Evolutionary conservation across 345 rosid genomes (phyloP).

Genomic region (Aurinia saxatilis): DNA sequence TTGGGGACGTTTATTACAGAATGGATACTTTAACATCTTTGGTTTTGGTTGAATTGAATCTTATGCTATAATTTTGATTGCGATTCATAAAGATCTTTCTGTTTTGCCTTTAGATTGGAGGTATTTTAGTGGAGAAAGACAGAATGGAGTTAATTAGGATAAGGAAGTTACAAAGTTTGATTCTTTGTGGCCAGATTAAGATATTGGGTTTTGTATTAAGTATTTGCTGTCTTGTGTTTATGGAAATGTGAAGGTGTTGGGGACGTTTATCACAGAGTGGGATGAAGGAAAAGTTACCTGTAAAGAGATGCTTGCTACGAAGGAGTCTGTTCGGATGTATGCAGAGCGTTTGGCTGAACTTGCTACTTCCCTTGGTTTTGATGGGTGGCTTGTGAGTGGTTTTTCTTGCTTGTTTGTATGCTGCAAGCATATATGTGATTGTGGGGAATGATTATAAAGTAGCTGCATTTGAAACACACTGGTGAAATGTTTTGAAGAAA

Average conservation of each 20-base stretch:
- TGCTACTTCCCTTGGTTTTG: slow-evolving; percentile 59
- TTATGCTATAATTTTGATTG: too few species aligned
- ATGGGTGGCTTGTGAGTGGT: slow-evolving; percentile 84
- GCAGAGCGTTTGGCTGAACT: slow-evolving; percentile 74
- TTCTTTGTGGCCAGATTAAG: not conserved
- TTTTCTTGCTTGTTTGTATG: not conserved
- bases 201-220: not conserved
- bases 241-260: slow-evolving; percentile 49
- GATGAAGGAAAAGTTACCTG: slow-evolving; percentile 58
- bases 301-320: slow-evolving; percentile 49
- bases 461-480: not conserved
- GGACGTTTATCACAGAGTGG: slow-evolving; percentile 87
- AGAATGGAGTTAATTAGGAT: not conserved
- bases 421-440: not conserved
- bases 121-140: not conserved
- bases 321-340: slow-evolving; percentile 61
- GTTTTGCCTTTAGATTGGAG: not conserved
- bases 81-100: not conserved
- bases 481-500: not conserved
- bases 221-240: slow-evolving; percentile 10
- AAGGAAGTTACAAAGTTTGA: not conserved
- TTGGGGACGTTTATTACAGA: slow-evolving; percentile 86
- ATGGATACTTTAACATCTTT: too few species aligned
- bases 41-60: too few species aligned
- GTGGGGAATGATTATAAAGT: not conserved